phyloP scores from a whole-genome alignment of 768 basidiomycete genomes.

The Chiua virens region DNA sequence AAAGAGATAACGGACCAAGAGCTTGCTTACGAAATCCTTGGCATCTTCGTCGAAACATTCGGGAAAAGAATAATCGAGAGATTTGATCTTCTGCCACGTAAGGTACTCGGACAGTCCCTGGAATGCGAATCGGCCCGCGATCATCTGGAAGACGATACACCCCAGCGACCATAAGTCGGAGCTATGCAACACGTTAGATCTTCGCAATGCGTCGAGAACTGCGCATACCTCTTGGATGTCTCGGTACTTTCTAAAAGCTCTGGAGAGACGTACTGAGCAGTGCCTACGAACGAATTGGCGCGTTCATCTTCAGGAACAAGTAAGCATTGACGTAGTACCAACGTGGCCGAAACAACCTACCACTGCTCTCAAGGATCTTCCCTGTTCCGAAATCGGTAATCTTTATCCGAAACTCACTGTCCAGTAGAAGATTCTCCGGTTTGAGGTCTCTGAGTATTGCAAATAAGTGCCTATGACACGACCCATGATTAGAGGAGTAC shows the following conservation, averaged over 20 bases:
- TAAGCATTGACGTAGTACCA: background rate
- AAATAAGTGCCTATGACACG: constrained; percentile 13
- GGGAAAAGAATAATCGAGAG: constrained; percentile 83
- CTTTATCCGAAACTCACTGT: constrained; percentile 82
- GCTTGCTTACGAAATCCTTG: constrained; percentile 71
- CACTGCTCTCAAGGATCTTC: constrained; percentile 60
- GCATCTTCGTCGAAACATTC: constrained; percentile 82
- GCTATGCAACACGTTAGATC: constrained; percentile 37
- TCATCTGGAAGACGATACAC: constrained; percentile 91
- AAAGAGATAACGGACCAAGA: constrained; percentile 53
- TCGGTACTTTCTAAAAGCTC: constrained; percentile 76
- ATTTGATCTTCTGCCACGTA: constrained; percentile 93
- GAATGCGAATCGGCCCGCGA: constrained; percentile 90
- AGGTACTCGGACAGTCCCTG: constrained; percentile 89
- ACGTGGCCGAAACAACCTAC: constrained; percentile 36
- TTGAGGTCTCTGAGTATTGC: constrained; percentile 60
- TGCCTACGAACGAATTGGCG: constrained; percentile 81
- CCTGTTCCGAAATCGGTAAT: constrained; percentile 98
- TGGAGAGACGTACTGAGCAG: constrained; percentile 87
- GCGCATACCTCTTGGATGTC: constrained; percentile 69
- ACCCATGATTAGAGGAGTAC: constrained; percentile 5
- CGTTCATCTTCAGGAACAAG: constrained; percentile 41
- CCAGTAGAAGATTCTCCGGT: constrained; percentile 89
- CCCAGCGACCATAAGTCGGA: constrained; percentile 97
- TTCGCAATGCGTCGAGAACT: background rate